These are phyloP conservation scores for Neltuma alba DNA, from an alignment of 306 rosid species.

Conservation along the genomic window DNA sequence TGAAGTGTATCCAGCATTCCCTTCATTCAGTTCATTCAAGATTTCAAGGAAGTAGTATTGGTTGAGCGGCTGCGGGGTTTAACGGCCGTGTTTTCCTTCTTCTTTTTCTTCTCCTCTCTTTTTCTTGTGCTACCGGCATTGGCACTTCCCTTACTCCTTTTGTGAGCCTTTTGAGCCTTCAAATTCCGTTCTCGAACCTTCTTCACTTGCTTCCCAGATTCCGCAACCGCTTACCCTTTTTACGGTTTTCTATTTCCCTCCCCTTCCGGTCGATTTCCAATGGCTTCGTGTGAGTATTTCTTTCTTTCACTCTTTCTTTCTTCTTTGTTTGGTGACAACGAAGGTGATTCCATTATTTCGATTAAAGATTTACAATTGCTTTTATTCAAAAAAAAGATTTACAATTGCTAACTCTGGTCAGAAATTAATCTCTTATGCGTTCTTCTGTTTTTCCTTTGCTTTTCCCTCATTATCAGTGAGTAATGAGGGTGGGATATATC, in stretches of 20 bases:
- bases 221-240: constrained; percentile 14
- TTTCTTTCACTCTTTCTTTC: neutral
- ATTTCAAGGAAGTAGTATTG: neutral
- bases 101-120: neutral
- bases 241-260: constrained; percentile 3
- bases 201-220: neutral
- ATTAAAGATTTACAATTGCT: constrained; percentile 28
- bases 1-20: neutral
- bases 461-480: neutral
- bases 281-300: constrained; percentile 74
- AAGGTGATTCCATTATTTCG: constrained; percentile 9
- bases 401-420: constrained; percentile 2
- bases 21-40: neutral
- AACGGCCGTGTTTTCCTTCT: neutral
- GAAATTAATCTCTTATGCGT: neutral
- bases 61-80: neutral
- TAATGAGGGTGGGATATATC: constrained; percentile 12
- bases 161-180: neutral
- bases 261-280: constrained; percentile 30
- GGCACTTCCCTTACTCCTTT: neutral
- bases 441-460: constrained; percentile 25
- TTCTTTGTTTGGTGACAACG: neutral
- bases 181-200: neutral
- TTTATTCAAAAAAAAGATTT: no score
- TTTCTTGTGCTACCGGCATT: neutral